Evolutionary conservation across 2,329 filamentous ascomycete species (phyloP), one percentile per base, ranked within the genome.

Genomic region (Neofusicoccum cordaticola): DNA sequence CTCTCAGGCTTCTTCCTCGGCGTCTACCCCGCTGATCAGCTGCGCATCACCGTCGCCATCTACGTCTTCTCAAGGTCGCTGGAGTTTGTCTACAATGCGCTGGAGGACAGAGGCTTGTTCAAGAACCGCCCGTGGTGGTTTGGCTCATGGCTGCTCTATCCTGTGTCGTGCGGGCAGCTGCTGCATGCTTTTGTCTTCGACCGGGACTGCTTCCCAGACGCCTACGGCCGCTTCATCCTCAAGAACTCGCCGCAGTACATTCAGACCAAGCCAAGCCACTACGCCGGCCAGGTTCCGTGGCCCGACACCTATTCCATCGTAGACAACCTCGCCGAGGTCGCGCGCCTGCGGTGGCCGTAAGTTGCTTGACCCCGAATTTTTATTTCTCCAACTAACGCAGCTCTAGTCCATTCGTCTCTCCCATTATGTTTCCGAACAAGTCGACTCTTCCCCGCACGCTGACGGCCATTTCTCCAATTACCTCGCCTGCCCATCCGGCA

Each of bases 61-160:
- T 96, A 94, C 74, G 82, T 89, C 64, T 83, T 92, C 67, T 94
- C 92, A 69, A 86, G 92, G 58, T 91, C 92, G 1, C 81, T 96
- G 42, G 94, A 99, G 74, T 95, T 94, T 69, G 83, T 86, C 4
- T 98, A 93, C 83, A 97, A 97, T 75, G 83, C 89, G 19, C 84
- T 92, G 4, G 91, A 97, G 73, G 87, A 89, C 50, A 87, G 90
- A 37, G 83, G 82, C 47, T 87, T 83, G 71, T 80, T 90, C 66
- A 85, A 85, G 71, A 84, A 87, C 69, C 85, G 88, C 69, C 93
- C 93, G 0, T 90, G 87, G 86, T 83, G 81, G 81, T 80, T 83
- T 61, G 81, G 82, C 6, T 81, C 79, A 64, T 83, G 82, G 82
- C 70, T 83, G 69, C 70, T 83, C 34, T 83, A 83, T 80, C 82